Conservation (phyloP, 129 eudicot species). For the Flaveria sonorensis region DNA sequence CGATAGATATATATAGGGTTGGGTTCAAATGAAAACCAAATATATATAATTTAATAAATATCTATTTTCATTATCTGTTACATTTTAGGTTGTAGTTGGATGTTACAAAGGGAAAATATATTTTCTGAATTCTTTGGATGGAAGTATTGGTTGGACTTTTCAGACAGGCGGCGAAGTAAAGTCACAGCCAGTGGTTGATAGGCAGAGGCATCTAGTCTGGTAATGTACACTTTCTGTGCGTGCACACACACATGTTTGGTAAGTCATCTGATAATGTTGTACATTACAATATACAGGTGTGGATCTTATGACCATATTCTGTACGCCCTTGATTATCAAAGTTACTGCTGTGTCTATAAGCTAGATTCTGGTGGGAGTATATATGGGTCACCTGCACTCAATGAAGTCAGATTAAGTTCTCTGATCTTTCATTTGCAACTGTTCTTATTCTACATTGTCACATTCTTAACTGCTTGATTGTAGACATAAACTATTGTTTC, state of each 20-base stretch:
- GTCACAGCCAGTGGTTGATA: slow-evolving; percentile 85
- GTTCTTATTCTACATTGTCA: neutral
- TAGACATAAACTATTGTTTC: slow-evolving; percentile 1
- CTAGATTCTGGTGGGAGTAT: slow-evolving; percentile 79
- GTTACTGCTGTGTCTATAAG: slow-evolving; percentile 59
- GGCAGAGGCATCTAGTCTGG: slow-evolving; percentile 78
- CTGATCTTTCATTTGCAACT: slow-evolving; percentile 1
- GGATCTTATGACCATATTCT: slow-evolving; percentile 88
- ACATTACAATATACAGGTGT: slow-evolving; percentile 53
- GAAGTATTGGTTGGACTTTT: slow-evolving; percentile 71
- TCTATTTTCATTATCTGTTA: neutral
- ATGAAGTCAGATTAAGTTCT: slow-evolving; percentile 53
- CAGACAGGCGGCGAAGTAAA: slow-evolving; percentile 84
- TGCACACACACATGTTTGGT: neutral
- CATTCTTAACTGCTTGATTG: neutral
- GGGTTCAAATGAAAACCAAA: no score
- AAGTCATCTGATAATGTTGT: slow-evolving; percentile 5
- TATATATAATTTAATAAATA: neutral
- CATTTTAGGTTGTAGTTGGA: slow-evolving; percentile 71
- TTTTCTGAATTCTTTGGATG: slow-evolving; percentile 64
- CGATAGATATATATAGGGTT: no score
- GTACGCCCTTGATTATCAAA: slow-evolving; percentile 75
- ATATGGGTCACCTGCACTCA: slow-evolving; percentile 79
- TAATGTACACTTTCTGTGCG: slow-evolving; percentile 29
- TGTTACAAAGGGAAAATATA: slow-evolving; percentile 89